Evolutionary conservation across 1,139 yeast species (phyloP).

Genomic region (Zygosaccharomyces pseudobailii): DNA sequence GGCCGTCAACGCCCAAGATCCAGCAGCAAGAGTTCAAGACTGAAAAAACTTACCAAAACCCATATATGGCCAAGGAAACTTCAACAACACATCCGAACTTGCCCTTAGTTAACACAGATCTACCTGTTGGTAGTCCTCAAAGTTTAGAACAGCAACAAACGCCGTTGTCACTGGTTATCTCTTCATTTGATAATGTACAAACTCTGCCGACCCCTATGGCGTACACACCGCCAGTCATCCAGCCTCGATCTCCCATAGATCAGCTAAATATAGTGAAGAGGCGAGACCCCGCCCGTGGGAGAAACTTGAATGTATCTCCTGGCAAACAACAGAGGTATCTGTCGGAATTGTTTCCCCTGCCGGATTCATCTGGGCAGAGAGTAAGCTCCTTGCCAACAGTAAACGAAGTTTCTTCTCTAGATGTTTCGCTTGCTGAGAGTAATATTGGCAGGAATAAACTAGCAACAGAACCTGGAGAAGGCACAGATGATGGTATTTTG

Average conservation of each 20-base stretch:
- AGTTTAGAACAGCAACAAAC: constrained; percentile 10
- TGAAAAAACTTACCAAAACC: background rate
- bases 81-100: background rate
- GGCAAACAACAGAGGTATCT: constrained; percentile 21
- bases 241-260: constrained; percentile 15
- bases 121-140: constrained; percentile 2
- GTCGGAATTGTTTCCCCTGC: constrained; percentile 24
- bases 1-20: constrained; percentile 14
- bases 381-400: constrained; percentile 26
- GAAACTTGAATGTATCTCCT: background rate
- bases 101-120: background rate
- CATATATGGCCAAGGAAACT: background rate
- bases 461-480: constrained; percentile 9
- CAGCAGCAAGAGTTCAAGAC: constrained; percentile 11
- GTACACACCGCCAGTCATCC: constrained; percentile 25
- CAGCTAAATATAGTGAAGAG: constrained; percentile 16
- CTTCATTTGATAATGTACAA: constrained; percentile 24
- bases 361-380: constrained; percentile 19
- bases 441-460: constrained; percentile 5
- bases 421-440: constrained; percentile 4
- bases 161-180: constrained; percentile 18
- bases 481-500: constrained; percentile 12
- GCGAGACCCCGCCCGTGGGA: constrained; percentile 9
- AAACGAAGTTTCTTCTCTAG: constrained; percentile 17
- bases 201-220: constrained; percentile 32